These are phyloP conservation scores for Wickerhamiella occidentalis DNA, from an alignment of 805 yeast genomes.

Conservation along the genomic window DNA sequence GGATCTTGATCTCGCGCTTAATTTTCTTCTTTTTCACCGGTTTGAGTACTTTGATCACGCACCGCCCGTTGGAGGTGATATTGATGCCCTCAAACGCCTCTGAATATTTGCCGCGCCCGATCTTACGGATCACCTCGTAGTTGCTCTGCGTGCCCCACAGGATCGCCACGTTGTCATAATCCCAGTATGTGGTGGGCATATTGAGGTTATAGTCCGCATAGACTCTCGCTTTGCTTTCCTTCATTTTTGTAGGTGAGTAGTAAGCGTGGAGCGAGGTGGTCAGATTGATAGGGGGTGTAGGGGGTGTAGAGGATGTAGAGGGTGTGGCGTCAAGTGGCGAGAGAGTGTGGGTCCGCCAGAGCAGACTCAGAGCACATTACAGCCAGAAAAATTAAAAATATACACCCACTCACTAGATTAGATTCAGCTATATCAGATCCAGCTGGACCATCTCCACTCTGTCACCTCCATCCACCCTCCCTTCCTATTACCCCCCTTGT, in stretches of 20 bases:
- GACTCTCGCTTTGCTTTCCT: conserved; percentile 53
- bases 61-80: conserved; percentile 41
- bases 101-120: conserved; percentile 88
- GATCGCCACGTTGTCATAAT: conserved; percentile 55
- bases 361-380: no score
- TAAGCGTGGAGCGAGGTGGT: neutral
- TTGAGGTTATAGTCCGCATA: conserved; percentile 67
- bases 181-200: conserved; percentile 79
- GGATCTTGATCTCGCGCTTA: conserved; percentile 76
- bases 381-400: no score
- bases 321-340: no score
- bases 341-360: no score
- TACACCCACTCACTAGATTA: no score
- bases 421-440: no score
- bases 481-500: no score
- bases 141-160: conserved; percentile 78
- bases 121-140: conserved; percentile 71
- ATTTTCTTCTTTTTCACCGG: conserved; percentile 91
- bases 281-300: no score
- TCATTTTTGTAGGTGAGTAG: conserved; percentile 12
- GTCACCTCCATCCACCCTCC: no score
- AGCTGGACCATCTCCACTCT: no score
- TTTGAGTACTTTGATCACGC: conserved; percentile 83
- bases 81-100: conserved; percentile 85
- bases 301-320: no score